These are phyloP conservation scores for Coriaria nepalensis DNA, from an alignment of 306 rosid genomes.

Conservation along the genomic window DNA sequence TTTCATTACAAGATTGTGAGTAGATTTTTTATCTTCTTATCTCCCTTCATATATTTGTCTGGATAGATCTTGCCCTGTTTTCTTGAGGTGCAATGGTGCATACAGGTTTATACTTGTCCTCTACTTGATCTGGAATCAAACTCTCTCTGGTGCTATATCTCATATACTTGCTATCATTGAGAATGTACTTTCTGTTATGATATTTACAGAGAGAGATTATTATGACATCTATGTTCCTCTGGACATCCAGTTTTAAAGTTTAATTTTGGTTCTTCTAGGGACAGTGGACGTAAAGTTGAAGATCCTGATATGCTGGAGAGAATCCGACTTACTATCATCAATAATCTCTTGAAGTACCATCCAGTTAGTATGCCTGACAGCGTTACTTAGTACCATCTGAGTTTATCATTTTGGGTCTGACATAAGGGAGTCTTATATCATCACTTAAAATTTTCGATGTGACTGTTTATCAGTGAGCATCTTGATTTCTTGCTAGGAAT, in stretches of 20 bases:
- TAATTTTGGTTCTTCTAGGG: constrained; percentile 38
- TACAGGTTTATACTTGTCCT: constrained; percentile 1
- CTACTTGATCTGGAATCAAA: too few relatives aligned
- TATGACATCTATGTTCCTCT: too few relatives aligned
- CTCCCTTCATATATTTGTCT: background rate
- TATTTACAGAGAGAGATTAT: too few relatives aligned
- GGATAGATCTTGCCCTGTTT: background rate
- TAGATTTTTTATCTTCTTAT: background rate
- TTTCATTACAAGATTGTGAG: constrained; percentile 63
- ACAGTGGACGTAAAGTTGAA: constrained; percentile 91
- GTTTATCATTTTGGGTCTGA: constrained; percentile 9
- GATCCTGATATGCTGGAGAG: constrained; percentile 90
- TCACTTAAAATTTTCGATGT: background rate
- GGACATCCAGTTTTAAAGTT: constrained; percentile 9
- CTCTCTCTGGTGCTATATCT: too few relatives aligned
- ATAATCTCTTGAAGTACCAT: constrained; percentile 81
- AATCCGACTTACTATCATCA: constrained; percentile 86
- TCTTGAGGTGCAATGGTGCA: too few relatives aligned
- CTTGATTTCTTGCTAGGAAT: constrained; percentile 42
- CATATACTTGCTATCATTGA: too few relatives aligned
- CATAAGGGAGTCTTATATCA: constrained; percentile 1
- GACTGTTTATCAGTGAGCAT: background rate
- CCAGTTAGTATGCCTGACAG: constrained; percentile 49
- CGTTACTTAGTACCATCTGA: constrained; percentile 9
- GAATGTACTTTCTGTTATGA: too few relatives aligned